Conservation (phyloP, 164 flowering plant genomes). For the Magnolia sinica region DNA sequence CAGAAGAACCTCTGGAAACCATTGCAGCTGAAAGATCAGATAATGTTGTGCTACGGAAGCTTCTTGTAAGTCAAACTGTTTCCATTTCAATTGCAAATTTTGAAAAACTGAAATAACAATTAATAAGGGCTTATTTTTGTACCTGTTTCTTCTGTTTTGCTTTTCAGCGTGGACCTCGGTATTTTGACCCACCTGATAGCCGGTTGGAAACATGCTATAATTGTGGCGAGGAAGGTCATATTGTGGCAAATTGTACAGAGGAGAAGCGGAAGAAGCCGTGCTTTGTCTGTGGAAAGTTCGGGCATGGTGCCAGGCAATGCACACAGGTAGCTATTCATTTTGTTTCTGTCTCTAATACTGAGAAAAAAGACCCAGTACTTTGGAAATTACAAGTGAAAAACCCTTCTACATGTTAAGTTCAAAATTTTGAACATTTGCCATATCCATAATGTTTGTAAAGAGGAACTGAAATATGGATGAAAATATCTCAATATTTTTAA, state of each 20-base stretch:
- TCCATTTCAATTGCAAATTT: not conserved
- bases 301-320: constrained; percentile 66
- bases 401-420: no score
- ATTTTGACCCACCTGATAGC: constrained; percentile 58
- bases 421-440: no score
- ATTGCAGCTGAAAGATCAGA: constrained; percentile 17
- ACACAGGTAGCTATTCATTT: constrained; percentile 46
- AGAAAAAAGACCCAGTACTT: no score
- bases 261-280: constrained; percentile 67
- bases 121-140: not conserved
- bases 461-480: no score
- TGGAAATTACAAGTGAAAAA: no score
- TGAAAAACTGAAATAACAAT: not conserved
- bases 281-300: constrained; percentile 87
- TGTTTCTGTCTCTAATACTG: not conserved
- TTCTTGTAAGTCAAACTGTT: constrained; percentile 46
- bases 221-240: constrained; percentile 67
- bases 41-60: constrained; percentile 44
- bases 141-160: constrained; percentile 1
- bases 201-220: constrained; percentile 45
- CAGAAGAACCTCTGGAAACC: not conserved
- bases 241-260: constrained; percentile 37
- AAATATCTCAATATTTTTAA: no score
- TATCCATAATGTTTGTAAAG: no score
- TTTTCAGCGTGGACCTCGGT: constrained; percentile 60